These are phyloP conservation scores for Ramularia endophylla DNA, from an alignment of 2,329 filamentous ascomycete genomes.

Conservation along the genomic window DNA sequence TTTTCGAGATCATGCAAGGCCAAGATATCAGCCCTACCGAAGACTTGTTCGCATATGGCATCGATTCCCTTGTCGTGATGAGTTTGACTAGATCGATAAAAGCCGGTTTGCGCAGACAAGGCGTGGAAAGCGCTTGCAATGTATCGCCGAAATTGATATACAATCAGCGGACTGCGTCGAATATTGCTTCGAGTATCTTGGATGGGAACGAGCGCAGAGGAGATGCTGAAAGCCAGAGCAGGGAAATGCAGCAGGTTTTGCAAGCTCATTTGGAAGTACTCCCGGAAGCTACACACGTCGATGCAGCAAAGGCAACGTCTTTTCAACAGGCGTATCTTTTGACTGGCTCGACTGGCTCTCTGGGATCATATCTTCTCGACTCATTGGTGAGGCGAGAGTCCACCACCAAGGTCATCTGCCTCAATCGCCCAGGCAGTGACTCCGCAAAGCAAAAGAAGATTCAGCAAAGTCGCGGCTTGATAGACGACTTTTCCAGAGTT, in stretches of 20 bases:
- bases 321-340: conserved; percentile 6
- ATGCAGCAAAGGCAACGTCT: no score
- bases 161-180: no score
- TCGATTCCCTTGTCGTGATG: conserved; percentile 32
- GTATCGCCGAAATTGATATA: no score
- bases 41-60: conserved; percentile 31
- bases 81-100: no score
- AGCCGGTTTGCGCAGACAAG: no score
- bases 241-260: no score
- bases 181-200: no score
- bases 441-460: conserved; percentile 16
- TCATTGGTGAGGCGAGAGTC: conserved; percentile 21
- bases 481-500: conserved; percentile 22
- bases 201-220: no score
- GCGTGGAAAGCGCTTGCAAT: no score
- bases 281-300: no score
- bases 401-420: conserved; percentile 27
- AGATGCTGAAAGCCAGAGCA: no score
- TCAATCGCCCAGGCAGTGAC: conserved; percentile 25
- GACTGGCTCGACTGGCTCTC: conserved; percentile 33
- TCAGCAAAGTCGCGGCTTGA: conserved; percentile 19
- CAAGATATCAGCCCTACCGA: background rate
- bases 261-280: no score
- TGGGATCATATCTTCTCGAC: conserved; percentile 31
- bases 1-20: background rate